Evolutionary conservation across 2,329 filamentous ascomycete genomes (phyloP), one percentile per base, ranked within the genome.

Genomic region (Canariomyces notabilis): DNA sequence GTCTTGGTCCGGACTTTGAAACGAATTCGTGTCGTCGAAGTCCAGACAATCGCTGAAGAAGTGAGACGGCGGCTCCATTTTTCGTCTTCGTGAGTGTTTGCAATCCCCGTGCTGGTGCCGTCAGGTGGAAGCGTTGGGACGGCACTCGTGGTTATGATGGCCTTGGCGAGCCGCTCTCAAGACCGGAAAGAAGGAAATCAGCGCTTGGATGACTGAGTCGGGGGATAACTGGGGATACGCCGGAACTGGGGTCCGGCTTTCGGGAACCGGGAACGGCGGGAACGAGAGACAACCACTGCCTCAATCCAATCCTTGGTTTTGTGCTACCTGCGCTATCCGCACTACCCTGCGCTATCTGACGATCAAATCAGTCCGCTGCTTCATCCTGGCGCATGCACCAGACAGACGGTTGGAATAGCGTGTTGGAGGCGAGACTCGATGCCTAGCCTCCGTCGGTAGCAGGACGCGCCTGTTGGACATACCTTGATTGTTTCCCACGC

Each of bases 31-130:
- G 31, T 52, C 55, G 19, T 52, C 48, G 19, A 58, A 50, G 34
- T 55, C 55, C 39, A 60, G 22, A 19, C 44, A 55, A 35, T 60
- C 56, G 39, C 47, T 52, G 38, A 56, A 55, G 42, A 56, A 59
- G 37, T 57, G 53, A 35, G 58, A 49, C 11, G 53, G 42, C 32
- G 48, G 37, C 38, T 59, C 57, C 57, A 60, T 60, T 33, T 47
- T 44, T 46, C 18, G 31, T 44, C 44, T 18, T 39, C 16, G 11
- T 20, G 39, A 26, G 22, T 7, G 15, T 15, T 33, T 29, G 29
- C 42, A 26, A 31, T n/a, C 36, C 33, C 38, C 21, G 26, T 31
- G 15, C 37, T 29, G 23, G 4, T 16, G 42, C 20, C 34, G 22
- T 16, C 12, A 21, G 19, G 23, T 21, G 18, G 39, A 26, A 21